Base-by-base conservation (phyloP, 2,329 filamentous ascomycete species). In the Nothophoma quercina region DNA sequence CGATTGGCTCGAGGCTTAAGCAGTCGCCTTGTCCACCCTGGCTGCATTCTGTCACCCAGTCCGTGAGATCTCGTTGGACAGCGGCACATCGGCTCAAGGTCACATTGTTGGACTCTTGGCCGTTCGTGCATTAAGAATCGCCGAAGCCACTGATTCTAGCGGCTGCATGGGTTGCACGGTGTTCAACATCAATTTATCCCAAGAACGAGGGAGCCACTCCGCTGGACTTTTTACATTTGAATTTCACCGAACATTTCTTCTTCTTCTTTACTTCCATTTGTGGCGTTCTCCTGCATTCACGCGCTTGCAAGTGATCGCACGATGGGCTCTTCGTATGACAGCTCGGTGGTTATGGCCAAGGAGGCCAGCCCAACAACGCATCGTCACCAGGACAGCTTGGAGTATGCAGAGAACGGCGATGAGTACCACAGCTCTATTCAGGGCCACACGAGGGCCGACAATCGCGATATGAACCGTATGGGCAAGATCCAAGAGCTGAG, bases 401-500 rank as follows among this genome's bases (percentile, higher is more conserved):
- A 67, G 15, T 49, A 67, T 25, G 68, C 62, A 15, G 59, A 64
- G 41, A 62, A 59, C 22, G 59, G 60, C 21, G 60, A 69, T 29
- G 58, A 62, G 10, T 69, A 69, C 19, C 67, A 70, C 48, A 59
- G 63, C 16, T 64, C 62, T 28, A 41, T 69, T 26, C 58, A 60
- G 33, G 68, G 65, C 6, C 58, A 68, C 44, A 72, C 69, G 6
- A 56, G 59, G 28, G 61, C 63, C 32, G 69, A 72, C 50, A 57
- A 59, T 16, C 60, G 47, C 2, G 67, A 72, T 39, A 72, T 72
- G 70, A 40, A 41, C 30, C 65, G 70, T 13, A 71, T 72, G 70
- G 70, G 69, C 12, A 71, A 72, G 38, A 57, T 65, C 28, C 68
- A 71, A 56, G 67, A 71, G 42, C 33, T 71, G 53, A 68, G 60